Evolutionary conservation across 805 yeast species (phyloP).

Genomic region (Wickerhamomyces rabaulensis): DNA sequence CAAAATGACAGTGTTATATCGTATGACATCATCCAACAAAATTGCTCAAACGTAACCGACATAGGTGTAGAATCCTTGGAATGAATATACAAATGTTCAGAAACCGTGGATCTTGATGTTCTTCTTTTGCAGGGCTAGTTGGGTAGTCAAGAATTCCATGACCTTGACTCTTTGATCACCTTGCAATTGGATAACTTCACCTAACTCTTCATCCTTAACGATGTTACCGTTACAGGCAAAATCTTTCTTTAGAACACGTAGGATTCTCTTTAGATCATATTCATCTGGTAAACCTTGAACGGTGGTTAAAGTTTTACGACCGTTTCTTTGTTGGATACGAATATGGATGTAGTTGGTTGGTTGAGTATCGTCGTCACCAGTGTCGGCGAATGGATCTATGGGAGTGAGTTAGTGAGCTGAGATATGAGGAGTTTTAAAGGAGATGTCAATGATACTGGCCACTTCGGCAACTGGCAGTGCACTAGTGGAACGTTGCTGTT

Average conservation of each 20-base stretch:
- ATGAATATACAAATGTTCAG: conserved; percentile 33
- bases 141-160: conserved; percentile 82
- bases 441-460: neutral
- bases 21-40: neutral
- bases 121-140: conserved; percentile 88
- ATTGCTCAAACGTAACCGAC: neutral
- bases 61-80: neutral
- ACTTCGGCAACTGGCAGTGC: neutral
- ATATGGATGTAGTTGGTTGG: conserved; percentile 94
- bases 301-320: conserved; percentile 96
- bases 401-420: conserved; percentile 1
- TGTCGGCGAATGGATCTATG: conserved; percentile 96
- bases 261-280: conserved; percentile 89
- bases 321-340: conserved; percentile 99
- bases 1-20: neutral
- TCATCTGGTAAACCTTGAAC: conserved; percentile 97
- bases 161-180: conserved; percentile 99
- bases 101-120: conserved; percentile 98
- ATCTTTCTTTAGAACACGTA: conserved; percentile 92
- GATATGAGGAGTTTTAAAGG: neutral
- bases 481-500: neutral
- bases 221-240: conserved; percentile 98
- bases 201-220: conserved; percentile 93
- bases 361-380: conserved; percentile 98
- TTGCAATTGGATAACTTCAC: conserved; percentile 95